Conservation (phyloP, 768 basidiomycete species). For the Leucocoprinus birnbaumii region DNA sequence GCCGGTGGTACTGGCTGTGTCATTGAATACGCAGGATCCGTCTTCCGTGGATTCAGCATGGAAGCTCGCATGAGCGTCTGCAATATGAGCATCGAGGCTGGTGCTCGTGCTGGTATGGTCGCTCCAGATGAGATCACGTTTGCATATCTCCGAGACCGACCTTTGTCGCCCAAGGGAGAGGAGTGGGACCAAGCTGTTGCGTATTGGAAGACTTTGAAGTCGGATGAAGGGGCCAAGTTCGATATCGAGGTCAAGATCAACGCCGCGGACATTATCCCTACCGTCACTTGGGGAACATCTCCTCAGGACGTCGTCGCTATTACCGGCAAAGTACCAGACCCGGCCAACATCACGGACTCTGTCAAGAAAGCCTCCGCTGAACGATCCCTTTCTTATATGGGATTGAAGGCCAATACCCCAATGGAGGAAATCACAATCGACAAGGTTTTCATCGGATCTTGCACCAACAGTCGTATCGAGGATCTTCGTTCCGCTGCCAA, state of each 20-base stretch:
- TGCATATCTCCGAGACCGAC: slow-evolving; percentile 76
- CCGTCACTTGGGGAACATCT: slow-evolving; percentile 91
- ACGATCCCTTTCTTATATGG: slow-evolving; percentile 85
- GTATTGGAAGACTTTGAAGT: slow-evolving; percentile 82
- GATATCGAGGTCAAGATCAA: slow-evolving; percentile 79
- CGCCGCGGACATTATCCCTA: slow-evolving; percentile 85
- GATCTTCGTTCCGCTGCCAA: slow-evolving; percentile 85
- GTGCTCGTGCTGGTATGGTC: slow-evolving; percentile 91
- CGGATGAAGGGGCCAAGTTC: slow-evolving; percentile 82
- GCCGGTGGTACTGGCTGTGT: slow-evolving; percentile 91
- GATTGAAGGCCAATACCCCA: slow-evolving; percentile 68
- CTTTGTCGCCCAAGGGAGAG: slow-evolving; percentile 79
- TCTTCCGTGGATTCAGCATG: slow-evolving; percentile 83
- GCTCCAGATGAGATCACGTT: slow-evolving; percentile 89
- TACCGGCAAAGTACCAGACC: slow-evolving; percentile 78
- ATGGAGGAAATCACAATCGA: slow-evolving; percentile 81
- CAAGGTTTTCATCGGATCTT: slow-evolving; percentile 93
- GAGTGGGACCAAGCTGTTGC: slow-evolving; percentile 82
- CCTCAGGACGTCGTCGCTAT: slow-evolving; percentile 88
- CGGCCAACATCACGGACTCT: slow-evolving; percentile 59
- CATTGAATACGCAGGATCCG: slow-evolving; percentile 89
- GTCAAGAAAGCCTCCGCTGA: slow-evolving; percentile 67
- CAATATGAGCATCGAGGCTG: slow-evolving; percentile 96
- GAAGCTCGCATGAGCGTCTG: slow-evolving; percentile 90
- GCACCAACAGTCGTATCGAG: slow-evolving; percentile 93